Evolutionary conservation across 2,329 filamentous ascomycete genomes (phyloP), one percentile per base, ranked within the genome.

Genomic region (Pseudogymnoascus sp.): DNA sequence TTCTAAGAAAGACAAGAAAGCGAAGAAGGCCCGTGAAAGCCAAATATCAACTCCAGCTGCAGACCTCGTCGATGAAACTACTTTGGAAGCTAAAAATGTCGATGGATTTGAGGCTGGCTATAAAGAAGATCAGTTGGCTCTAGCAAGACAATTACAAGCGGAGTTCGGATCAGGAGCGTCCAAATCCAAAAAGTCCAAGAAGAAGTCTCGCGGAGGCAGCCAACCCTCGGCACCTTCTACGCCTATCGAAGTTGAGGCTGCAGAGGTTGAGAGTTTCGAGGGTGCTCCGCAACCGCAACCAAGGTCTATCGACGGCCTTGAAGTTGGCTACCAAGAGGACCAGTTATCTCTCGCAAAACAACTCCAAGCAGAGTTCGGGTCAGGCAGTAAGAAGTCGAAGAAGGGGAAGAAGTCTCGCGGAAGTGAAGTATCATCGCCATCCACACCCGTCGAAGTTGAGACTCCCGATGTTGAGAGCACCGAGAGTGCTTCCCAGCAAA

Each of bases 1-100:
- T 21, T 71, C 71, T 6, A 75, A 74, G 63, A 75, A 75, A 65
- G 69, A 70, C 10, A 78, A 78, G 71, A 80, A 78, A 64, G 71
- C 70, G 55, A 72, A 72, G 62, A 72, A 71, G 31, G 31, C 49
- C 12, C 26, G 23, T 14, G 61, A 38, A 41, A 39, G 38, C n/a
- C 19, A 29, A 21, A 16, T 60, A 10, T 38, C 58, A 8, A 61
- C 63, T 10, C 58, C 58, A n/a, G 21, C 33, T 14, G 58, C 23
- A 19, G 33, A 38, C 38, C 59, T 61, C 19, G 29, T 35, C 26
- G 19, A 60, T 21, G 35, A 29, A 61, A 4, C 41, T 29, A 61
- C 26, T 12, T 16, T 21, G 23, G 21, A 38, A 43, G 2, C 38
- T 12, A 43, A 38, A 12, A 43, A 26, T 7, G 16, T 38, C 6